phyloP scores from a whole-genome alignment of 2,329 filamentous ascomycete genomes.

The Aureobasidium pullulans region DNA sequence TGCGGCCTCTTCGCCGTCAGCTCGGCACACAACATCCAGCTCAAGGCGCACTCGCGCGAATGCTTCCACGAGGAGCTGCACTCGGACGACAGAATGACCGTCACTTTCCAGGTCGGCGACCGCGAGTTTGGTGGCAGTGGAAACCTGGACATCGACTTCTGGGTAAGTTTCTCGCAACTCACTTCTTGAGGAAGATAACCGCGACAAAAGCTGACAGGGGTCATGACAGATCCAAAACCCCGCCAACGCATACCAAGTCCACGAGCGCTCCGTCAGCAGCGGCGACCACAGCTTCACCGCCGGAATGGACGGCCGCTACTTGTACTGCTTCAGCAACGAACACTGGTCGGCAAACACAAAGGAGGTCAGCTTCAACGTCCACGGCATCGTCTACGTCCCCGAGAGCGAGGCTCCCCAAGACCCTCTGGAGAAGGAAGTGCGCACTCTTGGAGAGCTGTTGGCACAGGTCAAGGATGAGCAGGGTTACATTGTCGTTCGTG shows the following conservation, averaged over 20 bases:
- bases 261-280: constrained; percentile 73
- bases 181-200: background rate
- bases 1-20: constrained; percentile 56
- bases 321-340: constrained; percentile 99
- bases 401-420: constrained; percentile 78
- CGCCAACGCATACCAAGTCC: constrained; percentile 63
- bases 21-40: constrained; percentile 88
- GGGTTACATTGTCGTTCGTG: constrained; percentile 88
- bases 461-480: constrained; percentile 96
- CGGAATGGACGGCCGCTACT: constrained; percentile 75
- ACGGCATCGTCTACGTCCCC: constrained; percentile 94
- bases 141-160: constrained; percentile 95
- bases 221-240: constrained; percentile 67
- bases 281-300: constrained; percentile 93
- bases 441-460: constrained; percentile 74
- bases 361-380: constrained; percentile 98
- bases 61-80: constrained; percentile 95
- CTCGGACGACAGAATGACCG: constrained; percentile 90
- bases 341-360: constrained; percentile 94
- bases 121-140: constrained; percentile 90
- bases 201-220: background rate
- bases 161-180: constrained; percentile 53
- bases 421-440: constrained; percentile 86
- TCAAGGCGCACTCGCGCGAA: constrained; percentile 86
- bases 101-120: constrained; percentile 97